Base-by-base conservation (phyloP, 1,284 basidiomycete genomes). In the Cryptococcus hybrid region DNA sequence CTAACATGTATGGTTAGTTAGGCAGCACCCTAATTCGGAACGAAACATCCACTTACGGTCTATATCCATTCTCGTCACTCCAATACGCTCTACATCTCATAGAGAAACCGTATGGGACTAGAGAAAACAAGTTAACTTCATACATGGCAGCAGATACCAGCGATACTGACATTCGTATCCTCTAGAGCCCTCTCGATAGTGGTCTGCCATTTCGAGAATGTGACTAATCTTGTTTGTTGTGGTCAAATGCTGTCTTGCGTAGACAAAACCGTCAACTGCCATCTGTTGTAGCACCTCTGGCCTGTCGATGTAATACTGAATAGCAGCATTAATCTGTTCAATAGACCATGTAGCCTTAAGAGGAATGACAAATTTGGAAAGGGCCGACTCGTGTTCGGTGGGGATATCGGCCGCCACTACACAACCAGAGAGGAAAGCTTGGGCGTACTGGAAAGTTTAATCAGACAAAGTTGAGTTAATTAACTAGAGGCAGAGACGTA, bases 391-490 rank as follows among this genome's bases (percentile, higher is more conserved):
- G 44, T 76, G 73, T 51, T 78, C 76, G 2, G 76, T 76, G 7
- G 76, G 76, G 18, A 78, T 55, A 55, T 78, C 76, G n/a, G 67
- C 66, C 12, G 74, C 68, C n/a, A 75, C 62, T 7, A 76, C 76
- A 57, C 76, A 77, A 5, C 75, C 75, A n/a, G 63, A 65, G 4
- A 78, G 59, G 18, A 76, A 62, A 2, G 76, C 74, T 63, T 78
- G 76, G 1, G 74, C 71, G 58, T 73, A 79, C 68, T 70, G 52
- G 18, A 45, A n/a, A 8, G 49, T 34, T 35, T 37, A 36, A 56
- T 37, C 44, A n/a, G 42, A 43, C n/a, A 18, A 13, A 44, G 13
- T 18, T 34, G 46, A 47, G 46, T 8, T 12, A 42, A 24, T 30
- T n/a, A 47, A 12, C 7, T 9, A 7, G 46, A 38, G 11, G 24